Conservation (phyloP, 169 alveolate species). For the Cytauxzoon felis region DNA sequence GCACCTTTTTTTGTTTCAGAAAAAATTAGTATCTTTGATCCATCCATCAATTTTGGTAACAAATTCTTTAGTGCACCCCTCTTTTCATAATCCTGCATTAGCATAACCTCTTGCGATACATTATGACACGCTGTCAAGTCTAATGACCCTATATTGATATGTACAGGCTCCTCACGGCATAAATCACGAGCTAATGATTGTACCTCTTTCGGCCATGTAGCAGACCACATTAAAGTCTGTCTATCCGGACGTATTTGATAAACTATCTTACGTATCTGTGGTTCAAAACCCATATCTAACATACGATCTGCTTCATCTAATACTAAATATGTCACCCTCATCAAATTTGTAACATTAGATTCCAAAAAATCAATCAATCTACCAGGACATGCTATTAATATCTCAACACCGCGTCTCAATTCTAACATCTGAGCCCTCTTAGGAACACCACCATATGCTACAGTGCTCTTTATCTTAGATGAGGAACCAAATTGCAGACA, state of each 20-base stretch:
- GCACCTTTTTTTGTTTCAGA: slow-evolving; percentile 85
- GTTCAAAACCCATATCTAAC: slow-evolving; percentile 99
- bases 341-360: slow-evolving; percentile 86
- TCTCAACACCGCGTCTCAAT: slow-evolving; percentile 92
- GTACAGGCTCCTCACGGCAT: slow-evolving; percentile 93
- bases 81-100: slow-evolving; percentile 78
- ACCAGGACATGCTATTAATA: slow-evolving; percentile 93
- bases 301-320: slow-evolving; percentile 98
- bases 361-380: slow-evolving; percentile 93
- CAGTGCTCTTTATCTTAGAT: slow-evolving; percentile 82
- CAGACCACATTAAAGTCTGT: slow-evolving; percentile 96
- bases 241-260: slow-evolving; percentile 88
- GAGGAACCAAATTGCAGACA: slow-evolving; percentile 82
- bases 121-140: slow-evolving; percentile 88
- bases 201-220: slow-evolving; percentile 98
- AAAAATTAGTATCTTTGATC: slow-evolving; percentile 81
- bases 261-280: slow-evolving; percentile 91
- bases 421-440: slow-evolving; percentile 82
- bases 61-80: slow-evolving; percentile 59
- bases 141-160: slow-evolving; percentile 92
- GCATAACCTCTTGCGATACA: slow-evolving; percentile 82
- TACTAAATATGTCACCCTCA: slow-evolving; percentile 95
- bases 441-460: slow-evolving; percentile 95
- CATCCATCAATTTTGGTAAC: slow-evolving; percentile 73
- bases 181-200: slow-evolving; percentile 90